These are phyloP conservation scores for Aspergillus carlsbadensis DNA, from an alignment of 495 filamentous ascomycete genomes.

Conservation along the genomic window DNA sequence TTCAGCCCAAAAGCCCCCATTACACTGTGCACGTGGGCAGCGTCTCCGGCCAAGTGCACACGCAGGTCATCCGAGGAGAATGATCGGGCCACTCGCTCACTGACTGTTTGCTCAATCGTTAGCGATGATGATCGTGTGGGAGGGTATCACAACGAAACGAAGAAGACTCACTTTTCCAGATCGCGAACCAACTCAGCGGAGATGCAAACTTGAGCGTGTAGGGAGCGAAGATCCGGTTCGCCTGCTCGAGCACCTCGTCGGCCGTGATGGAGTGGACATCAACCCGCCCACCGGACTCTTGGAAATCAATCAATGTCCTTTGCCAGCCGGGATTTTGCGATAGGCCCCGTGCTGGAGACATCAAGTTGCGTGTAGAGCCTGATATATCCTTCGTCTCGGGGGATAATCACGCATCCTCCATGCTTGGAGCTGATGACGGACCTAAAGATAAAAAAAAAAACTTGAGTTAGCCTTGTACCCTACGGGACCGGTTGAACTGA, in stretches of 20 bases:
- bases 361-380: too few relatives aligned
- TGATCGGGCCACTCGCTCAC: slow-evolving; percentile 35
- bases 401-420: slow-evolving; percentile 38
- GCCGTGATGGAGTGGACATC: slow-evolving; percentile 25
- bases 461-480: too few relatives aligned
- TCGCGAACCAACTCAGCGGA: slow-evolving; percentile 37
- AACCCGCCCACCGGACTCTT: neutral
- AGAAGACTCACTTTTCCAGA: too few relatives aligned
- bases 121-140: neutral
- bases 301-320: too few relatives aligned
- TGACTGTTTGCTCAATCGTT: slow-evolving; percentile 19
- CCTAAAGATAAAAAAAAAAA: too few relatives aligned
- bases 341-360: too few relatives aligned
- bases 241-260: slow-evolving; percentile 36
- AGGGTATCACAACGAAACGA: too few relatives aligned
- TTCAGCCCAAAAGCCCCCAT: slow-evolving; percentile 43
- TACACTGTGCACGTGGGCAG: slow-evolving; percentile 37
- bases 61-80: slow-evolving; percentile 28
- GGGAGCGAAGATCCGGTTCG: slow-evolving; percentile 36
- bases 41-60: slow-evolving; percentile 38
- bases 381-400: slow-evolving; percentile 37
- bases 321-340: too few relatives aligned
- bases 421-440: slow-evolving; percentile 28
- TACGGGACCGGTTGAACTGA: too few relatives aligned
- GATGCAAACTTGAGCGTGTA: slow-evolving; percentile 33